These are phyloP conservation scores for Hypomontagnella monticulosa DNA, from an alignment of 495 filamentous ascomycete species.

Conservation along the genomic window DNA sequence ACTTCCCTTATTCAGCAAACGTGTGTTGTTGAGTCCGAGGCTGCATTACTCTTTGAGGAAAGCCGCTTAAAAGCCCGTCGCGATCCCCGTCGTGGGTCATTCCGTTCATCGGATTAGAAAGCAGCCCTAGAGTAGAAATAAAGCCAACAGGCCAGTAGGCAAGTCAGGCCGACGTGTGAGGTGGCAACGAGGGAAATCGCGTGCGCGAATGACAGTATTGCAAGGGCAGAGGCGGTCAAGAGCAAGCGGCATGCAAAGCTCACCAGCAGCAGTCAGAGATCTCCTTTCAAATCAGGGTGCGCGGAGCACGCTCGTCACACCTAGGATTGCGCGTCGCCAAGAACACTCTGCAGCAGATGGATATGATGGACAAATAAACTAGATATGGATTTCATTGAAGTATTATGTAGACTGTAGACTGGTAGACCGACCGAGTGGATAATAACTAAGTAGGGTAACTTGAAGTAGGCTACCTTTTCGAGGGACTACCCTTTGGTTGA, in stretches of 20 bases:
- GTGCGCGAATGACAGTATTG: constrained; percentile 41
- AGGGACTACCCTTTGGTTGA: no score
- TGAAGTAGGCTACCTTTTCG: no score
- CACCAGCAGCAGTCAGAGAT: constrained; percentile 35
- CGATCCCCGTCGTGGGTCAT: constrained; percentile 22
- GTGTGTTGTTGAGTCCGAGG: constrained; percentile 22
- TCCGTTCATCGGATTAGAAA: constrained; percentile 23
- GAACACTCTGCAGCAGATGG: constrained; percentile 38
- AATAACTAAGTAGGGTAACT: no score
- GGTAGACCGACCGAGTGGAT: no score
- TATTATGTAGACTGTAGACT: no score
- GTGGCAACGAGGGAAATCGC: constrained; percentile 42
- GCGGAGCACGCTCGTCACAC: constrained; percentile 46
- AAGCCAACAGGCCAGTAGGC: background rate
- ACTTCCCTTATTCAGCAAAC: constrained; percentile 38
- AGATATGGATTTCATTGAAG: constrained; percentile 17
- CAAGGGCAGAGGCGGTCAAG: constrained; percentile 43
- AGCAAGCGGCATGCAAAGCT: constrained; percentile 40
- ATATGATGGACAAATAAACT: constrained; percentile 18
- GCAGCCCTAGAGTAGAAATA: constrained; percentile 15
- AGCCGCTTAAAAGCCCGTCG: constrained; percentile 21
- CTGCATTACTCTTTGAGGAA: constrained; percentile 30
- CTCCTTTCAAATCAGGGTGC: constrained; percentile 44
- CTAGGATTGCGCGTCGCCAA: constrained; percentile 51
- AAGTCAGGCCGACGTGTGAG: constrained; percentile 23